Evolutionary conservation across 768 basidiomycete species (phyloP).

Genomic region (Pulveroboletus sp.): DNA sequence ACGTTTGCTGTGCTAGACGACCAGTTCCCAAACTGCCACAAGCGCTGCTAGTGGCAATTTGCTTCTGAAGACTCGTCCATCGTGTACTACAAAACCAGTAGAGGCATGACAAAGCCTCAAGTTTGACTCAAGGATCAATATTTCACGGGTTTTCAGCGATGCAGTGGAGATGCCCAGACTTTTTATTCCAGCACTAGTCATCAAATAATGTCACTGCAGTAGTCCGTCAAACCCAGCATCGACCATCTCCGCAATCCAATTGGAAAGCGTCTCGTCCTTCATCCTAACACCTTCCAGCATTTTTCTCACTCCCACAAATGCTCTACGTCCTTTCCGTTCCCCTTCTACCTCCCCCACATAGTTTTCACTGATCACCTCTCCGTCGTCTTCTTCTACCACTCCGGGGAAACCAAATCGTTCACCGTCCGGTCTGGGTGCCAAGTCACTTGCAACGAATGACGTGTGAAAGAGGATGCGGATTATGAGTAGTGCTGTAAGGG

Average conservation of each 20-base stretch:
- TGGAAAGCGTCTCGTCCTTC: conserved; percentile 57
- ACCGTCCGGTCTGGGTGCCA: conserved; percentile 66
- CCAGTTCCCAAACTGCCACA: conserved; percentile 27
- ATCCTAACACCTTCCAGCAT: conserved; percentile 65
- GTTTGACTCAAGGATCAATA: conserved; percentile 33
- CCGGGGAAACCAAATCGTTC: conserved; percentile 93
- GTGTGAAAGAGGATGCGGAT: conserved; percentile 82
- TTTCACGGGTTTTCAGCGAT: too few species aligned
- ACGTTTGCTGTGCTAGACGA: conserved; percentile 51
- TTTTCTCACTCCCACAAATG: conserved; percentile 59
- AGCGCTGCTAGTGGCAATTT: conserved; percentile 67
- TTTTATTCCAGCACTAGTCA: background rate
- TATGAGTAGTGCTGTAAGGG: conserved; percentile 78
- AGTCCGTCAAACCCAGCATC: conserved; percentile 42
- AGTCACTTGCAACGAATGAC: conserved; percentile 67
- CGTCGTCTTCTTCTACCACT: conserved; percentile 74
- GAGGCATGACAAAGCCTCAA: conserved; percentile 73
- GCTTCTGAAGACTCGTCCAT: conserved; percentile 76
- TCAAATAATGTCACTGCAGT: conserved; percentile 16
- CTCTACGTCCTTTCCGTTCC: conserved; percentile 66
- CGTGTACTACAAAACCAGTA: conserved; percentile 80
- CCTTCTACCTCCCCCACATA: conserved; percentile 58
- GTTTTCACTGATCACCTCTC: conserved; percentile 42
- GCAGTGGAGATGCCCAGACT: background rate
- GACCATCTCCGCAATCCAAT: conserved; percentile 62